Evolutionary conservation across 176 grass and related monocot genomes (phyloP), one percentile per base, ranked within the genome.

Genomic region (Cenchrus purpureus): DNA sequence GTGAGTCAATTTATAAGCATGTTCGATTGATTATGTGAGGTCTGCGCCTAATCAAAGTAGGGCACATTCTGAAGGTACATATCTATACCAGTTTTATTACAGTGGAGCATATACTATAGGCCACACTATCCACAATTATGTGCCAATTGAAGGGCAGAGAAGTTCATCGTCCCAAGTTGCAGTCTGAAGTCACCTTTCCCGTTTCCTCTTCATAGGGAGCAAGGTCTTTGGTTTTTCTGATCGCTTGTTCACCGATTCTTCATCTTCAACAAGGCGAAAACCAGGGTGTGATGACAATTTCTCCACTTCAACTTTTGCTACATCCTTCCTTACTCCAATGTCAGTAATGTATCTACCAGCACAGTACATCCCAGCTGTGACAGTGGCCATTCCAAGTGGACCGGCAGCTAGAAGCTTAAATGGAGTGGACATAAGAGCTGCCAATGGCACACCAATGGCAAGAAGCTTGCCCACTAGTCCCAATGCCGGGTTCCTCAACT

Each of bases 341-440:
- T 95, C 95, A 12, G 95, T 95, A 64, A 98, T 93, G 88, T 98
- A 98, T 74, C 95, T 91, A 4, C 92, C 92, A 48, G 92, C 92
- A 34, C 92, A 95, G 63, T 99, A 99, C 93, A 96, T 96, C 54
- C 97, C 97, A n/a, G 97, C 91, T 0, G 97, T 99, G 73, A 99
- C 86, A 12, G 97, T 96, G 59, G 91, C 97, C 97, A 99, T 96
- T 28, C 97, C 97, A 4, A 96, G 86, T 1, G 97, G 97, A 55
- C 93, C 97, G 2, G 90, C 91, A 48, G 91, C 93, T 12, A 99
- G 72, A 63, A 99, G 76, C 79, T 99, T 95, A 70, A 99, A 92
- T 0, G 97, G 97, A 55, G 86, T 94, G 11, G 97, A 95, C 20
- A 96, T 66, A 43, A 99, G 86, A 31, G 97, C 93, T 40, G 97